These are phyloP conservation scores for Penicillium sp. DNA, from an alignment of 2,329 filamentous ascomycete species.

Conservation along the genomic window DNA sequence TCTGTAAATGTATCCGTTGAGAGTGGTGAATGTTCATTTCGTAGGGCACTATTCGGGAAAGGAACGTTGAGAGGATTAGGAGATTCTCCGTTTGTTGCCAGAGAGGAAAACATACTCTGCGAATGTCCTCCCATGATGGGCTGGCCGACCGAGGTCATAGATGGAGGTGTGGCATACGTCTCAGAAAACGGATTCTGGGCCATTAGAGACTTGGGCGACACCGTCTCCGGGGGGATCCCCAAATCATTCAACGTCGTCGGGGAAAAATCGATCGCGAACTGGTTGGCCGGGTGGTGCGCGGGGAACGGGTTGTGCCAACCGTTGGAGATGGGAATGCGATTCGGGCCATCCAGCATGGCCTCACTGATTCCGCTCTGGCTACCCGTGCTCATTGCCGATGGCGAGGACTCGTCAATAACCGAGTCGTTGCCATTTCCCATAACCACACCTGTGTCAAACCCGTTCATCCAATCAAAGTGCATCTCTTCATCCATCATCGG, in stretches of 20 bases:
- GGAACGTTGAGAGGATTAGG: slow-evolving; percentile 49
- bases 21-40: slow-evolving; percentile 59
- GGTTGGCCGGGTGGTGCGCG: slow-evolving; percentile 63
- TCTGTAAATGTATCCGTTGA: slow-evolving; percentile 66
- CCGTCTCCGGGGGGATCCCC: slow-evolving; percentile 66
- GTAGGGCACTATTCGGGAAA: slow-evolving; percentile 59
- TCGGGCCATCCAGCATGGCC: slow-evolving; percentile 77
- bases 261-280: slow-evolving; percentile 73
- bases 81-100: slow-evolving; percentile 44
- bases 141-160: slow-evolving; percentile 71
- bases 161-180: slow-evolving; percentile 73
- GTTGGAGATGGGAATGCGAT: slow-evolving; percentile 57
- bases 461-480: slow-evolving; percentile 78
- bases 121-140: slow-evolving; percentile 65
- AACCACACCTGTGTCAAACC: slow-evolving; percentile 74
- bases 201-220: slow-evolving; percentile 73
- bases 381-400: slow-evolving; percentile 90
- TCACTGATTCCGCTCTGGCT: slow-evolving; percentile 80
- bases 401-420: slow-evolving; percentile 87
- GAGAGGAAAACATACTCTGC: slow-evolving; percentile 51
- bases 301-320: slow-evolving; percentile 70
- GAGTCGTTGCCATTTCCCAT: slow-evolving; percentile 70
- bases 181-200: slow-evolving; percentile 68
- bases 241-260: slow-evolving; percentile 72
- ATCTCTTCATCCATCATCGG: slow-evolving; percentile 67